phyloP scores from a whole-genome alignment of 805 yeast species.

The Novakomyces olei region DNA sequence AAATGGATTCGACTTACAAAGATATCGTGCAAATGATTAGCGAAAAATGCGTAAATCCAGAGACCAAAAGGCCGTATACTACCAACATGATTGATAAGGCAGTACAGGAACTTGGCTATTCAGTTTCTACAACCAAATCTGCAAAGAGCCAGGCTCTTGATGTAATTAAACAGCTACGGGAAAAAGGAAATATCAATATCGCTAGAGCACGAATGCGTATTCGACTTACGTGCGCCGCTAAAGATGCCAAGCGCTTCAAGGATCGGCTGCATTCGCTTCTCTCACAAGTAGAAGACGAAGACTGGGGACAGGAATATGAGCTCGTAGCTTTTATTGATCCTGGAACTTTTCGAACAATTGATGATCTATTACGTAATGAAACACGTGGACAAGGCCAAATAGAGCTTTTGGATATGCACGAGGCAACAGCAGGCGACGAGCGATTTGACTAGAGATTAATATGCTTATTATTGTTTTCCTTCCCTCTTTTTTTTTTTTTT shows the following conservation, averaged over 20 bases:
- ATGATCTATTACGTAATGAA: constrained; percentile 33
- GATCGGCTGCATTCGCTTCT: constrained; percentile 24
- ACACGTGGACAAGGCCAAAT: constrained; percentile 39
- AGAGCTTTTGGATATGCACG: constrained; percentile 79
- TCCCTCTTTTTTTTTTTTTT: not conserved
- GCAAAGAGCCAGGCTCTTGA: constrained; percentile 82
- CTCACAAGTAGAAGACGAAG: constrained; percentile 23
- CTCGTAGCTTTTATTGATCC: constrained; percentile 65
- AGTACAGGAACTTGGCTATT: constrained; percentile 45
- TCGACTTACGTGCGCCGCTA: constrained; percentile 29
- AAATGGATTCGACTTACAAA: constrained; percentile 48
- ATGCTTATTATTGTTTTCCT: not conserved
- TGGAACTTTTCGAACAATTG: constrained; percentile 49
- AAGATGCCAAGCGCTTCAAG: constrained; percentile 26
- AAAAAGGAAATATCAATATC: constrained; percentile 70
- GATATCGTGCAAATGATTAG: constrained; percentile 67
- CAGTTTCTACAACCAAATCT: constrained; percentile 46
- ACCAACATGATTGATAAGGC: constrained; percentile 86
- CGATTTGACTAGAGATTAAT: constrained; percentile 6
- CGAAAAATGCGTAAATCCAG: constrained; percentile 80
- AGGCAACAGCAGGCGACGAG: constrained; percentile 35
- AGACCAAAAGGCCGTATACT: constrained; percentile 73
- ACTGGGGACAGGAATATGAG: constrained; percentile 23
- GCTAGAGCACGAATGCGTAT: constrained; percentile 88
- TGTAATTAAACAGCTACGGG: constrained; percentile 57